Percentiles rank a stretch among this genome's conserved stretches.
These are phyloP conservation scores for Benincasa hispida DNA, from an alignment of 306 rosid species.

Conservation along the genomic window DNA sequence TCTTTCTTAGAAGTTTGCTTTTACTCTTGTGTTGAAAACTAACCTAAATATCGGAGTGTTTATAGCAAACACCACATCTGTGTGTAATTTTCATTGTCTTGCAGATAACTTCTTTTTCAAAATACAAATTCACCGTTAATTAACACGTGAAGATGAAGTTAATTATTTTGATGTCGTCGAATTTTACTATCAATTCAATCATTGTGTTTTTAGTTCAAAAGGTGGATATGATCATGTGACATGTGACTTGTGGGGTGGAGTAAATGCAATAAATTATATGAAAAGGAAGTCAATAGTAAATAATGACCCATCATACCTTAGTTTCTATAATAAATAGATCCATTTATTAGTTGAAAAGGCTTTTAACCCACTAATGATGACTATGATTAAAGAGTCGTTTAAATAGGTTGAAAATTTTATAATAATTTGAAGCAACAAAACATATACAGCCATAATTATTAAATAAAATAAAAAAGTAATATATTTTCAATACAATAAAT, in stretches of 20 bases:
- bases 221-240: background rate
- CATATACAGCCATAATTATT: background rate
- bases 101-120: too few species aligned
- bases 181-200: too few species aligned
- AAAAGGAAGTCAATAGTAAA: background rate
- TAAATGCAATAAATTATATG: background rate
- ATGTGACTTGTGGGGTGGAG: background rate
- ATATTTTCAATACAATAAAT: too few species aligned
- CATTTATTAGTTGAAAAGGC: background rate
- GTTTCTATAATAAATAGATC: background rate
- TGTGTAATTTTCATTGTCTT: too few species aligned
- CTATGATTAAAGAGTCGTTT: background rate
- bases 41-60: too few species aligned
- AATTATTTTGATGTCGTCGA: too few species aligned
- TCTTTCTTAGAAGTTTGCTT: too few species aligned
- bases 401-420: background rate
- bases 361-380: background rate
- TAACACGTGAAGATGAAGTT: too few species aligned
- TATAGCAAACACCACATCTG: too few species aligned
- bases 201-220: too few species aligned
- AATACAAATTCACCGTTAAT: too few species aligned
- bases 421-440: background rate
- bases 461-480: background rate
- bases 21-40: too few species aligned
- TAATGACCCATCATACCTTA: background rate